Base-by-base conservation (phyloP, 352 stramenopile species). In the Phytophthora europaea region DNA sequence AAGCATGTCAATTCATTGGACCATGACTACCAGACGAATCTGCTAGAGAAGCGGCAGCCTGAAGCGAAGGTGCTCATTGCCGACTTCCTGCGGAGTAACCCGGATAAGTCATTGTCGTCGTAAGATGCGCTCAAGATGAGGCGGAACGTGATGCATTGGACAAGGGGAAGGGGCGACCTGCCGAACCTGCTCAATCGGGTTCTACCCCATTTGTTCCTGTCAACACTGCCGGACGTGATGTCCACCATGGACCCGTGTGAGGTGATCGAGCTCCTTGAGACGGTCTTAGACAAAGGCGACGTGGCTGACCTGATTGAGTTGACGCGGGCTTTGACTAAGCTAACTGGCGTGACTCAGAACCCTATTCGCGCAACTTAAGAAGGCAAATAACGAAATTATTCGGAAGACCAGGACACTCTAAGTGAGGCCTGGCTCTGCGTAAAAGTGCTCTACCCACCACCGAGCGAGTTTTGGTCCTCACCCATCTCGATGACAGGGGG, bases 131-230 rank as follows among this genome's bases (percentile, higher is more conserved):
- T 31, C 72, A 26, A 18, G 33, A 60, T 66, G 58, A 20, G 67
- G 28, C 70, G 54, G 54, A 47, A 48, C 18, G 20, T 61, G 1
- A 34, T 70, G 43, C 23, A 65, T 23, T 74, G 60, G 43, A 36
- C 6, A 57, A 33, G 54, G 33, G 43, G 34, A 53, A 62, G 50
- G 16, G 55, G 38, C 2, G 56, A 52, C 2, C 28, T 71, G 0
- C 69, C 66, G 15, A 75, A 71, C 20, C 62, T 71, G 23, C 22
- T 72, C 2, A 76, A 69, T 50, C 50, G 73, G 15, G 36, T 57
- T 9, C 57, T 69, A 1, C 63, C 70, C 0, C 54, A 69, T 6
- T 53, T 69, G 2, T 76, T 68, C 15, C 10, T 72, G 1, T 61
- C 38, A 1, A 65, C 23, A 1, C 28, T 67, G 16, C 57, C 51